A percentile compares a stretch with the other conserved stretches of the same genome.
Conservation (phyloP, 2,329 filamentous ascomycete genomes). For the Alternaria angustiovoidea region DNA sequence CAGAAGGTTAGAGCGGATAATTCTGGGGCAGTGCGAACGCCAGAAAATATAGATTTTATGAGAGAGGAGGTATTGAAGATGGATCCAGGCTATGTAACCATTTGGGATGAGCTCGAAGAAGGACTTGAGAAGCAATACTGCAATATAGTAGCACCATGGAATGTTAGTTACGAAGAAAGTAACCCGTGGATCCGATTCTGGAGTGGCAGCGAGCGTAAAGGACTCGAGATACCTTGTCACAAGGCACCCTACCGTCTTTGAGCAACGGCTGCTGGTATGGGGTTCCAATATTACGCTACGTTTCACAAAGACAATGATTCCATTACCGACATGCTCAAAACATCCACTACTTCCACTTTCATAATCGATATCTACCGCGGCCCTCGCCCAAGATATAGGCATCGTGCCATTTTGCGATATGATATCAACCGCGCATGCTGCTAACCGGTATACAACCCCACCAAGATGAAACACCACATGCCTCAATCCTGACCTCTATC, state of each 20-base stretch:
- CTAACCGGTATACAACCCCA: neutral
- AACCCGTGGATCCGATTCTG: too few species aligned
- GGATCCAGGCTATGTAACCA: neutral
- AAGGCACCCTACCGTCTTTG: neutral
- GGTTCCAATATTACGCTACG: neutral
- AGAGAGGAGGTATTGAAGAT: neutral
- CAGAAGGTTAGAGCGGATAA: neutral
- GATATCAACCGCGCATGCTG: slow-evolving; percentile 1
- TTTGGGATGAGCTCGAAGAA: neutral
- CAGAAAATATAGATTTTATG: neutral
- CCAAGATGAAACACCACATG: neutral
- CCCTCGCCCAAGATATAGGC: neutral
- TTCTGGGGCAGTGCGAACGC: neutral
- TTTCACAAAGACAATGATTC: neutral
- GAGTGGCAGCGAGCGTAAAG: neutral
- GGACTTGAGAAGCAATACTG: neutral
- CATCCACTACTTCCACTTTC: neutral
- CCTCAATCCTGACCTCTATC: neutral
- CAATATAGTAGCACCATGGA: too few species aligned
- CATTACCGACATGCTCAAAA: neutral
- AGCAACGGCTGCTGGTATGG: neutral
- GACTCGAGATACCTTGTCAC: neutral
- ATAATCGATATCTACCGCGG: neutral
- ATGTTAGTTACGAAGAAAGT: too few species aligned
- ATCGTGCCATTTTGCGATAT: neutral